Percentiles rank a stretch among this genome's conserved stretches.
Conservation (phyloP, 768 basidiomycete species). For the Dioszegia hungarica region DNA sequence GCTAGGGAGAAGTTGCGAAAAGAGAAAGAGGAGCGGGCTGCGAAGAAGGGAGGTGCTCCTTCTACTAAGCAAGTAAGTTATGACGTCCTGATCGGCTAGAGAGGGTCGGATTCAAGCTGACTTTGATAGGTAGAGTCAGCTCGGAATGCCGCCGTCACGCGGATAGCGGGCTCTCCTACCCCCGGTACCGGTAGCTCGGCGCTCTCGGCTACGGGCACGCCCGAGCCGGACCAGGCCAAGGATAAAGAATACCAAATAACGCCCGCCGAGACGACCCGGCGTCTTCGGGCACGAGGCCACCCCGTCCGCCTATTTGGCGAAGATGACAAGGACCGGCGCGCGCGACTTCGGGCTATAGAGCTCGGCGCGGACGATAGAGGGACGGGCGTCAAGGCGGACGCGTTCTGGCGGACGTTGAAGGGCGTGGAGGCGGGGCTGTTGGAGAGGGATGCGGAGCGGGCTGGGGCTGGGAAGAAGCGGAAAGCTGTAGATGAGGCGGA, state of each 20-base stretch:
- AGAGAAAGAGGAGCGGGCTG: conserved; percentile 26
- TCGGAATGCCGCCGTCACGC: too few relatives aligned
- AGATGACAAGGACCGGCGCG: conserved; percentile 83
- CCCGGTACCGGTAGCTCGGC: too few relatives aligned
- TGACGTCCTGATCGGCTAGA: too few relatives aligned
- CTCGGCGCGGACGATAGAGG: conserved; percentile 70
- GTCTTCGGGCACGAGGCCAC: conserved; percentile 84
- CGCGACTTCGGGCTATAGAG: conserved; percentile 86
- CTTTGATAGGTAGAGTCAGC: too few relatives aligned
- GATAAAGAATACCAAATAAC: conserved; percentile 72
- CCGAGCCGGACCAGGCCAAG: conserved; percentile 12
- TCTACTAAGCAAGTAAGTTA: too few relatives aligned
- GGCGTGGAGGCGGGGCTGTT: conserved; percentile 59
- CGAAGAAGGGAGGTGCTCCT: conserved; percentile 31
- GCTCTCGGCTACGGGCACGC: too few relatives aligned
- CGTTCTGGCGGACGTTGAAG: conserved; percentile 62
- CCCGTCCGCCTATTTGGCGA: conserved; percentile 94
- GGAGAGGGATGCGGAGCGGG: conserved; percentile 49
- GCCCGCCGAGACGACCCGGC: conserved; percentile 82
- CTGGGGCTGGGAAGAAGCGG: conserved; percentile 35
- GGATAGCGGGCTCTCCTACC: too few relatives aligned
- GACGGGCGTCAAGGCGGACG: conserved; percentile 60
- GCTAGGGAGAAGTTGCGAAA: conserved; percentile 22
- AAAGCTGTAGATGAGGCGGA: conserved; percentile 42
- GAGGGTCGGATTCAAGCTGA: background rate